phyloP scores from a whole-genome alignment of 163 green algal species.

The Chlorella variabilis region DNA sequence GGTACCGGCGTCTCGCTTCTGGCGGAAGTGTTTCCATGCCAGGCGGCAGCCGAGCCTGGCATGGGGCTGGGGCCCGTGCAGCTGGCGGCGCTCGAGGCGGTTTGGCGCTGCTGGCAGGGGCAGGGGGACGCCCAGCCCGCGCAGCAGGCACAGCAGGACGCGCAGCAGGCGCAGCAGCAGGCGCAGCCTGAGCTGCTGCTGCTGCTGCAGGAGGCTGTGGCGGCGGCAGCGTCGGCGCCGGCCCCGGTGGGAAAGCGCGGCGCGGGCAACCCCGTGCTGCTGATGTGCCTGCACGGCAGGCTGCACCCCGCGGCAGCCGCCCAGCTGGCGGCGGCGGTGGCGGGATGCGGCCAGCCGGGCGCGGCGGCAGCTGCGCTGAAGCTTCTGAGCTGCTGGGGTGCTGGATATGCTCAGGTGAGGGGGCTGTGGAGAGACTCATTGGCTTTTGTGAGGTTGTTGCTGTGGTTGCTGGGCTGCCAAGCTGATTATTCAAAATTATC shows the following conservation, averaged over 20 bases:
- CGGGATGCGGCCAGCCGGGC: background rate
- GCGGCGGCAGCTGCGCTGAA: background rate
- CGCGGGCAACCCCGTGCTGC: background rate
- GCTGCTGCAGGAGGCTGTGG: slow-evolving; percentile 4
- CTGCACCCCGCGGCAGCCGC: slow-evolving; percentile 15
- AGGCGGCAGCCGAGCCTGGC: no score
- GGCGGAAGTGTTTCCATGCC: background rate
- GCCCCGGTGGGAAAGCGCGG: background rate
- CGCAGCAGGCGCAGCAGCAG: background rate
- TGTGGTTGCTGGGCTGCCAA: no score
- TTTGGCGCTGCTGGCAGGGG: background rate
- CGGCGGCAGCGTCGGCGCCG: background rate
- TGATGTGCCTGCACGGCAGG: background rate
- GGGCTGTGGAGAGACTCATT: no score
- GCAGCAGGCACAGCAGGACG: background rate
- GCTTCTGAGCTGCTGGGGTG: background rate
- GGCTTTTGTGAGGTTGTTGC: no score
- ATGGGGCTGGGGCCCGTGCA: background rate
- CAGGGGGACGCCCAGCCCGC: background rate
- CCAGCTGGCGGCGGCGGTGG: slow-evolving; percentile 2
- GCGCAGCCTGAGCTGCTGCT: background rate
- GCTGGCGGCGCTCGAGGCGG: background rate
- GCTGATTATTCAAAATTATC: no score
- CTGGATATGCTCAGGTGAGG: background rate
- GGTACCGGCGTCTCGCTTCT: background rate